Conservation (phyloP, 2,329 filamentous ascomycete genomes). For the Monascus ruber region DNA sequence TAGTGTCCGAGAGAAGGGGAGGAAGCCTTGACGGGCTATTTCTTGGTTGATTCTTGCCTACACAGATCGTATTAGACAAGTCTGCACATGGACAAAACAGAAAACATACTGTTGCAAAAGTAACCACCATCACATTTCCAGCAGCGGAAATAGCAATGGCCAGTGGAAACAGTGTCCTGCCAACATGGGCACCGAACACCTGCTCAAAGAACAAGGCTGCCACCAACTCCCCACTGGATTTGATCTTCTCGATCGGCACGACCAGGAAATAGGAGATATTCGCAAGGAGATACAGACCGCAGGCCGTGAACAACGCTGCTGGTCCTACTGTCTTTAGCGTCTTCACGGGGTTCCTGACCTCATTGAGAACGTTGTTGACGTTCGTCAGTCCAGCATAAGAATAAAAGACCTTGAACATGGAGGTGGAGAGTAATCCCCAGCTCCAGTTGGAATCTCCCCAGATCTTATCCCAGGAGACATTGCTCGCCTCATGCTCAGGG, state of each 20-base stretch:
- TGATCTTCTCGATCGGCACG: conserved; percentile 56
- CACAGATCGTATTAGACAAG: too few species aligned
- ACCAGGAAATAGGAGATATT: conserved; percentile 56
- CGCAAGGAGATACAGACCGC: conserved; percentile 54
- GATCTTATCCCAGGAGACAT: conserved; percentile 38
- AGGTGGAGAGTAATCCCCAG: conserved; percentile 55
- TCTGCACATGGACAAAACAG: not conserved
- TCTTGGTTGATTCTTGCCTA: conserved; percentile 61
- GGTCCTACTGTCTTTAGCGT: conserved; percentile 54
- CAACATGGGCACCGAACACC: conserved; percentile 49
- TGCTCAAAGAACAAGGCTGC: conserved; percentile 57
- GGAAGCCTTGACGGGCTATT: conserved; percentile 58
- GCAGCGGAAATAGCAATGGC: conserved; percentile 56
- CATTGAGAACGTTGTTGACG: conserved; percentile 59
- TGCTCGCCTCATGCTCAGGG: not conserved
- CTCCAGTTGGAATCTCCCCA: conserved; percentile 59
- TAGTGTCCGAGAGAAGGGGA: conserved; percentile 50
- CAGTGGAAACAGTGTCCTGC: conserved; percentile 48
- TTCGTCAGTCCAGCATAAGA: conserved; percentile 57
- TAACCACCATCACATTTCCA: conserved; percentile 63
- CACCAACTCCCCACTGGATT: conserved; percentile 54
- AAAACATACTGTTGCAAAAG: conserved; percentile 50
- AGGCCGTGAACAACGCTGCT: conserved; percentile 49
- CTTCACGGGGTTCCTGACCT: conserved; percentile 56
- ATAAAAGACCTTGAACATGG: conserved; percentile 54